Evolutionary conservation across 106 monocot species (phyloP).

Genomic region (Alisma plantagoaquatica): DNA sequence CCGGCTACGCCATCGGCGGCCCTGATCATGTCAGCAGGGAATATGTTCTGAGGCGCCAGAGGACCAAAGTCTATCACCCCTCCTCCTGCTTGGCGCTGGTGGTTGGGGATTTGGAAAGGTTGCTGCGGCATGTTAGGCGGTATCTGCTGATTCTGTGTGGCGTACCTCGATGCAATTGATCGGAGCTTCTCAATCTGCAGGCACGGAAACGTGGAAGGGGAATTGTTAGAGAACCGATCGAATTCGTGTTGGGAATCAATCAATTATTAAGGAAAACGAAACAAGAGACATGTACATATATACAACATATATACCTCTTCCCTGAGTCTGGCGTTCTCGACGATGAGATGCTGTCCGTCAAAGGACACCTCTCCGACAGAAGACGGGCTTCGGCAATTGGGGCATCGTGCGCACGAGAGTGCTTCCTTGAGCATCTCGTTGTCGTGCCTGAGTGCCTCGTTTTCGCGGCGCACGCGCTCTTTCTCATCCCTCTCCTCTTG

Average conservation of each 20-base stretch:
- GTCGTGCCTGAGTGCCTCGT: constrained; percentile 11
- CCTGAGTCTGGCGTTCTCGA: constrained; percentile 16
- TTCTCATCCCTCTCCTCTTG: constrained; percentile 11
- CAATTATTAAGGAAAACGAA: background rate
- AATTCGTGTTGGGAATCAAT: background rate
- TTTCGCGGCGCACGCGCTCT: constrained; percentile 7
- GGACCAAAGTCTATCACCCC: constrained; percentile 17
- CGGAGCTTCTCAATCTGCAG: constrained; percentile 70
- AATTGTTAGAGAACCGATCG: background rate
- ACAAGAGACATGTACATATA: background rate
- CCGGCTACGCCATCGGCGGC: constrained; percentile 30
- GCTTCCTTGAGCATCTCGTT: constrained; percentile 9
- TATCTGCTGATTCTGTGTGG: constrained; percentile 25
- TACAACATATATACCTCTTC: constrained; percentile 9
- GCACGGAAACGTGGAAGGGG: background rate
- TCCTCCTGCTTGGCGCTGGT: constrained; percentile 37
- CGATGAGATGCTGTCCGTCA: constrained; percentile 11
- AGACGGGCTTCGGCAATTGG: constrained; percentile 7
- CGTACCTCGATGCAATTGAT: constrained; percentile 74
- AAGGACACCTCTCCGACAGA: constrained; percentile 13
- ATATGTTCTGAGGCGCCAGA: constrained; percentile 1
- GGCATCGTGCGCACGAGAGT: constrained; percentile 5
- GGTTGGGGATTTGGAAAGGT: too few relatives aligned
- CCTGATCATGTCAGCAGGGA: too few relatives aligned
- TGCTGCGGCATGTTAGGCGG: constrained; percentile 26